These are phyloP conservation scores for Phaeomoniella chlamydospora DNA, from an alignment of 2,329 filamentous ascomycete genomes.

Conservation along the genomic window DNA sequence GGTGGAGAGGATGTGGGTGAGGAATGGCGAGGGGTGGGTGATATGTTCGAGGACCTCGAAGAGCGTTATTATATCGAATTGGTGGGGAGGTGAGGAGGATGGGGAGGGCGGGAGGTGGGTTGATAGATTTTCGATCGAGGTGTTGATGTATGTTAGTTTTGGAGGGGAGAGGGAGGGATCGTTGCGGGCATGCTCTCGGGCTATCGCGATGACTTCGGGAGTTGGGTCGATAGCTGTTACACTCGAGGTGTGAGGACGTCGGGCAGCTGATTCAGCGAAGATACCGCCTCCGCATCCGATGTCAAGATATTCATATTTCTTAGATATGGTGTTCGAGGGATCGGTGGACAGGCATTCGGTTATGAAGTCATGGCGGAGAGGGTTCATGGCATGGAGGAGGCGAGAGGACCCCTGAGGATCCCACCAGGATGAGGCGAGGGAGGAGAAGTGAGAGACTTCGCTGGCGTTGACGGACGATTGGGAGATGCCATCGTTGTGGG, in stretches of 20 bases:
- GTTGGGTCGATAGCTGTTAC: conserved; percentile 32
- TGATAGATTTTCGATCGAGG: conserved; percentile 57
- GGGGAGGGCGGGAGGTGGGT: conserved; percentile 8
- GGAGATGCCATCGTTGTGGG: no score
- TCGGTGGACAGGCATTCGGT: conserved; percentile 42
- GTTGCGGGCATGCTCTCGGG: conserved; percentile 56
- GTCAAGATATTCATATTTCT: conserved; percentile 53
- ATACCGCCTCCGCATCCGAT: conserved; percentile 94
- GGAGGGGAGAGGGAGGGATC: conserved; percentile 51
- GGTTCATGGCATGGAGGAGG: conserved; percentile 95
- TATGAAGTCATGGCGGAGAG: conserved; percentile 87
- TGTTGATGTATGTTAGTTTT: conserved; percentile 60
- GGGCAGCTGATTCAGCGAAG: conserved; percentile 58
- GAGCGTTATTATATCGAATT: conserved; percentile 67
- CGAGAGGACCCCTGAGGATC: conserved; percentile 85
- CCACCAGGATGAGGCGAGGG: conserved; percentile 92
- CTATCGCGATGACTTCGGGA: conserved; percentile 39
- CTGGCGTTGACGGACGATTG: conserved; percentile 67
- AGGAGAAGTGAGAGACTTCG: conserved; percentile 89
- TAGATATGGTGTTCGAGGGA: conserved; percentile 12
- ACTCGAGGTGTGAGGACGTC: conserved; percentile 22
- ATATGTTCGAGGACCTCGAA: conserved; percentile 97
- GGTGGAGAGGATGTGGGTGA: conserved; percentile 32
- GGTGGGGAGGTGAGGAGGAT: conserved; percentile 7
- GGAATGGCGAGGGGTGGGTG: conserved; percentile 57